A percentile compares a stretch with the other conserved stretches of the same genome.
Evolutionary conservation across 192 early-diverging fungal species (phyloP).

Genomic region (Coemansia sp.): DNA sequence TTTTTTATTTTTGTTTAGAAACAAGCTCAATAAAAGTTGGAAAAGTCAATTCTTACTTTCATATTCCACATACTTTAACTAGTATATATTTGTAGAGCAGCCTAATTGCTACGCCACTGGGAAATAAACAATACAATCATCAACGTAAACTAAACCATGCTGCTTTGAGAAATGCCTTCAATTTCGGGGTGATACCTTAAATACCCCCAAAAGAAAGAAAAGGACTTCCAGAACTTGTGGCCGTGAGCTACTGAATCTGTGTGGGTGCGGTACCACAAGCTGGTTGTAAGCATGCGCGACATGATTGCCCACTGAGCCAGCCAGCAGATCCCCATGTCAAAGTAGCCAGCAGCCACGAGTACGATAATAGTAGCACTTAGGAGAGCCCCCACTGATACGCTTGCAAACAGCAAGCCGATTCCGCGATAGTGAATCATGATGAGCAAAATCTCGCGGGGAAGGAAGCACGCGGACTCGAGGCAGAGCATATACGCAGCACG

Average conservation of each 20-base stretch:
- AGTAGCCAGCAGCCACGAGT: conserved; percentile 3
- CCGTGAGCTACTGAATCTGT: conserved; percentile 12
- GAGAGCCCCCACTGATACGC: not conserved
- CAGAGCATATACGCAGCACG: not conserved
- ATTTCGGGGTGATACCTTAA: not conserved
- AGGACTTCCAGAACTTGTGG: conserved; percentile 23
- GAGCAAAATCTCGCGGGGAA: conserved; percentile 11
- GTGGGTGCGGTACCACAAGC: conserved; percentile 18
- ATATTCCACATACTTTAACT: no score
- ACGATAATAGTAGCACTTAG: conserved; percentile 3
- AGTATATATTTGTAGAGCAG: no score
- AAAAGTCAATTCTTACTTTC: no score
- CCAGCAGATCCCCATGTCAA: conserved; percentile 18
- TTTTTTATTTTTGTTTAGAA: no score
- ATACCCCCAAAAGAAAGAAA: not conserved
- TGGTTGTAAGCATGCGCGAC: conserved; percentile 19
- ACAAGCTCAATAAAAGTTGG: no score
- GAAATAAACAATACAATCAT: no score
- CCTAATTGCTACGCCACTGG: no score
- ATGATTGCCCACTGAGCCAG: conserved; percentile 26
- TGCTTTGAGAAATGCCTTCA: not conserved
- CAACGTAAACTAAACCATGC: conserved; percentile 3
- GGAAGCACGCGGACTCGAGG: not conserved
- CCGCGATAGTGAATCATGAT: conserved; percentile 32
- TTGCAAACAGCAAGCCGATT: conserved; percentile 24